Base-by-base conservation (phyloP, 164 flowering plant species). In the Warburgia ugandensis region DNA sequence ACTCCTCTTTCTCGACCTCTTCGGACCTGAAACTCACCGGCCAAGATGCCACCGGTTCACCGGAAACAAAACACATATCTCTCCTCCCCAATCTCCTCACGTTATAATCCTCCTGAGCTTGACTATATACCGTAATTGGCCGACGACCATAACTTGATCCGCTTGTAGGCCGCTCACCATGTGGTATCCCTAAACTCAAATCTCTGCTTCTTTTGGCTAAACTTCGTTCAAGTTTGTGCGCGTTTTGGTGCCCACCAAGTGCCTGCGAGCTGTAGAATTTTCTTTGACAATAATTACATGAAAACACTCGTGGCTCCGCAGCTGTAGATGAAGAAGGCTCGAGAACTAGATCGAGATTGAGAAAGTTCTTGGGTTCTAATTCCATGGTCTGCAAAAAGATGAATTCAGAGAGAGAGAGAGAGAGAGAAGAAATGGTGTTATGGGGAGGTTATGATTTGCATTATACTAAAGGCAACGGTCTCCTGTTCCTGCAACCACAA, bases 191-290 rank as follows among this genome's bases (percentile, higher is more conserved):
- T 2, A 76, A 63, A 28, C 55, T 59, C 30, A 78, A 35, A 56
- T 86, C 88, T 16, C 79, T 35, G 57, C 83, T 69, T 25, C 73
- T 78, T 70, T 86, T 86, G 40, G 92, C 92, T 11, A 83, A 38
- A 38, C 81, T 81, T 2, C 96, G 57, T 55, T 86, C 96, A 0
- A 81, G 73, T 62, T 84, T 87, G 66, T 87, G 96, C 10, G 96
- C 96, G 40, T 87, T 87, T 48, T 87, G 96, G 73, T 87, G 96
- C 5, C 96, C 96, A 28, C 96, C 96, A 0, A 87, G 75, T 1
- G 96, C 96, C 61, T 84, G 96, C 6, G 96, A 84, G 54, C 87
- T 87, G 43, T 77, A 74, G 56, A 87, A 87, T 66, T 84, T 83
- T 36, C 85, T 81, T 44, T 74, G 74, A 60, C 96, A 87, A 27